phyloP scores from a whole-genome alignment of 345 rosid genomes.

The Eucalyptus camaldulensis region DNA sequence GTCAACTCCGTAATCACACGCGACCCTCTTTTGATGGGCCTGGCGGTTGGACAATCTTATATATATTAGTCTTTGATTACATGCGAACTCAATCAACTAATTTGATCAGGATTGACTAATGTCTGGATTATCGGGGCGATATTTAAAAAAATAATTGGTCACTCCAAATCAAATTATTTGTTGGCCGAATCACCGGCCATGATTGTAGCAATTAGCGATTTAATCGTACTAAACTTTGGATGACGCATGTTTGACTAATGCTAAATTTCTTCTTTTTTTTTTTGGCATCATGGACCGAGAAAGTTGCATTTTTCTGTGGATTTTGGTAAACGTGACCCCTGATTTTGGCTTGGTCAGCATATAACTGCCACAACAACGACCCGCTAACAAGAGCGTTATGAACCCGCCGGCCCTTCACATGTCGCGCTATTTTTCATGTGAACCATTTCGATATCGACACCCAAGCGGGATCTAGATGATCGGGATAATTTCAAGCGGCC shows the following conservation, averaged over 20 bases:
- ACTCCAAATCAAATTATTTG: not conserved
- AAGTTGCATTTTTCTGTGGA: not conserved
- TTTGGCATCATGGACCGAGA: not conserved
- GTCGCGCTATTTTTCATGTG: not conserved
- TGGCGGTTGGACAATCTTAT: not conserved
- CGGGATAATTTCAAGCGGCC: not conserved
- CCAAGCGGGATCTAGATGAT: not conserved
- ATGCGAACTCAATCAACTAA: not conserved
- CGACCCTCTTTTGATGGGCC: not conserved
- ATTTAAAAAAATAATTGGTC: not conserved
- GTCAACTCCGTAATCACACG: not conserved
- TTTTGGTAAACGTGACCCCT: not conserved
- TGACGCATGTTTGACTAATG: not conserved
- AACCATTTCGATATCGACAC: not conserved
- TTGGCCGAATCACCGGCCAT: not conserved
- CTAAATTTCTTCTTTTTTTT: rapidly evolving
- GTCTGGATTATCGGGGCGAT: not conserved
- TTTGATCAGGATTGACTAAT: not conserved
- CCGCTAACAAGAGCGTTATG: not conserved
- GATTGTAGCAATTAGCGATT: not conserved
- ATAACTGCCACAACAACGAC: not conserved
- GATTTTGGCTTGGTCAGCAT: not conserved
- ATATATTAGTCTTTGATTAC: not conserved
- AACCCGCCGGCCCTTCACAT: not conserved
- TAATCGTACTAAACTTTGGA: not conserved